Conservation (phyloP, 495 filamentous ascomycete species). For the Aspergillus homomorphus region DNA sequence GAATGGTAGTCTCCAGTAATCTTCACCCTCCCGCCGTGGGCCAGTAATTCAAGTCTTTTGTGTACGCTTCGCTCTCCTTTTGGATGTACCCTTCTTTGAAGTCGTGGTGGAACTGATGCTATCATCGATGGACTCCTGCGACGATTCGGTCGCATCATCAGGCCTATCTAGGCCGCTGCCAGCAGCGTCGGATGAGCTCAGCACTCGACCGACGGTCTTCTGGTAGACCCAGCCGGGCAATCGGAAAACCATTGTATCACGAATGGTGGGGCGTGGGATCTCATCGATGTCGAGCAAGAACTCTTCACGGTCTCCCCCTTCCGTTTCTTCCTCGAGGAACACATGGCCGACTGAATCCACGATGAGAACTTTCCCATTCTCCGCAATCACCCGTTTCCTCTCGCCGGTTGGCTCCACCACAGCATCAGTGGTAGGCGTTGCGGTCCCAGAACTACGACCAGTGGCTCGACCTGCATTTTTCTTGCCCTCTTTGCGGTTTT, state of each 20-base stretch:
- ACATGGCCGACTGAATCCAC: constrained; percentile 91
- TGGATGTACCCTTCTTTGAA: constrained; percentile 23
- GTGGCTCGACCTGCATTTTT: constrained; percentile 34
- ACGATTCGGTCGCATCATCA: constrained; percentile 31
- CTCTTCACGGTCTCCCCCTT: constrained; percentile 78
- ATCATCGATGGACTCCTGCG: constrained; percentile 31
- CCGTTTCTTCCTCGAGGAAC: constrained; percentile 83
- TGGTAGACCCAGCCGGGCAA: constrained; percentile 64
- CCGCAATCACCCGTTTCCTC: constrained; percentile 79
- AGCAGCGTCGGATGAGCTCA: constrained; percentile 30
- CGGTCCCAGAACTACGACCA: constrained; percentile 43
- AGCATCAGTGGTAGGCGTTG: constrained; percentile 48
- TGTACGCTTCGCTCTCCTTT: constrained; percentile 34
- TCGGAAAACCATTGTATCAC: constrained; percentile 66
- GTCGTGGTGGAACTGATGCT: constrained; percentile 27
- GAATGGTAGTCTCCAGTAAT: not conserved
- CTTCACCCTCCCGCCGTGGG: not conserved
- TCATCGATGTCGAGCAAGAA: constrained; percentile 78
- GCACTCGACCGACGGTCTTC: constrained; percentile 53
- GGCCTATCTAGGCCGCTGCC: constrained; percentile 20
- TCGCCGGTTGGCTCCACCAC: constrained; percentile 57
- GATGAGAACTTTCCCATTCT: constrained; percentile 92
- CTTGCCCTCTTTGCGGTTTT: constrained; percentile 64
- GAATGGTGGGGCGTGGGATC: constrained; percentile 60
- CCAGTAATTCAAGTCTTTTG: constrained; percentile 27